Conservation (phyloP, 495 filamentous ascomycete genomes). For the Tuber borchii region DNA sequence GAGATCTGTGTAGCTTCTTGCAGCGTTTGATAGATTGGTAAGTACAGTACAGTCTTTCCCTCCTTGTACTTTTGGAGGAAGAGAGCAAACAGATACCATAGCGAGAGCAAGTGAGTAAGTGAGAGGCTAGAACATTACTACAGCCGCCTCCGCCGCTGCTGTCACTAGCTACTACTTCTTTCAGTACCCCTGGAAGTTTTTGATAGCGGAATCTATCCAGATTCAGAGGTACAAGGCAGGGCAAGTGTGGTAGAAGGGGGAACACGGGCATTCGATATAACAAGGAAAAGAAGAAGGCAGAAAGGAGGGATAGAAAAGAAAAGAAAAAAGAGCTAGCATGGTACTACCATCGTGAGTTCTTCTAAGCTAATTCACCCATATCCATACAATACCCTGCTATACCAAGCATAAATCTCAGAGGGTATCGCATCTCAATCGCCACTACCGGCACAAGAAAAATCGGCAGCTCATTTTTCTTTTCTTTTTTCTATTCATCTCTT, state of each 20-base stretch:
- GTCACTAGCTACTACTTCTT: neutral
- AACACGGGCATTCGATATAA: constrained; percentile 26
- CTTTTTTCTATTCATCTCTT: neutral
- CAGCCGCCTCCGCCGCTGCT: neutral
- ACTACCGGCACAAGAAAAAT: neutral
- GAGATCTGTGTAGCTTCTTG: constrained; percentile 34
- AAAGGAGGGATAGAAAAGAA: constrained; percentile 1
- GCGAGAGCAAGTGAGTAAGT: neutral
- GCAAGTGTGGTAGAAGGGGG: constrained; percentile 15
- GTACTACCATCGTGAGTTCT: constrained; percentile 19
- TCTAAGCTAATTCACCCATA: neutral
- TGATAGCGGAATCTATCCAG: neutral
- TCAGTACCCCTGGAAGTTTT: neutral
- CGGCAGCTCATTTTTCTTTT: neutral
- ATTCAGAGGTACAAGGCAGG: neutral
- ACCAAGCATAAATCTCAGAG: neutral
- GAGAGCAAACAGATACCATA: neutral
- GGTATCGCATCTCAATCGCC: neutral
- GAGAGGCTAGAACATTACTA: neutral
- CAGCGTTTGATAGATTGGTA: constrained; percentile 7
- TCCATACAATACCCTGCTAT: neutral
- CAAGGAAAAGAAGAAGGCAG: constrained; percentile 11
- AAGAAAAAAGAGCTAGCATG: constrained; percentile 24
- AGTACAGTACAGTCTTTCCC: neutral
- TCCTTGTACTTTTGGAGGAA: neutral